phyloP scores from a whole-genome alignment of 306 rosid genomes.

The Vigna nakashimae region DNA sequence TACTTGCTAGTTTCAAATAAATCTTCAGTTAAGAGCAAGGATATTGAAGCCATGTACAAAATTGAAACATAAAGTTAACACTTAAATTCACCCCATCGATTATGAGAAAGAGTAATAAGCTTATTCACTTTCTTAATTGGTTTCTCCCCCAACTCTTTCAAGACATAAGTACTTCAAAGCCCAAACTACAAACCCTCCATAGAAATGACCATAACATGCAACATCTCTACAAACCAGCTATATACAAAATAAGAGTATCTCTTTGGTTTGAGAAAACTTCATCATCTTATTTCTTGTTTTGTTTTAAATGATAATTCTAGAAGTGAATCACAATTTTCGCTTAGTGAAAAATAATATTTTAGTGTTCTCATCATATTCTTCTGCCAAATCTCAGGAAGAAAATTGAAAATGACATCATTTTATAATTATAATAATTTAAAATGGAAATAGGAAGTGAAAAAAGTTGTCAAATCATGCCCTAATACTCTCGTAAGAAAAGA shows the following conservation, averaged over 20 bases:
- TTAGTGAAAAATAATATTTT: neutral
- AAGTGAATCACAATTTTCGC: neutral
- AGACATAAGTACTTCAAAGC: neutral
- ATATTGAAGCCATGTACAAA: neutral
- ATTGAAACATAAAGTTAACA: neutral
- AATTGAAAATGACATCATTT: neutral
- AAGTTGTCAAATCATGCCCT: neutral
- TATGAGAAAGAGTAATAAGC: neutral
- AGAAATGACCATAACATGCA: neutral
- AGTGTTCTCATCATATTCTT: neutral
- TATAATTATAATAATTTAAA: neutral
- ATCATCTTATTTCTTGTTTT: neutral
- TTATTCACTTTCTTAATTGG: neutral
- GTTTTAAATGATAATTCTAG: neutral
- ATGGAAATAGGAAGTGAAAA: neutral
- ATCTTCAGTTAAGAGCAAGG: neutral
- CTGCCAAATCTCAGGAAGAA: neutral
- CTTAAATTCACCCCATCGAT: neutral
- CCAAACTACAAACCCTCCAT: slow-evolving; percentile 8
- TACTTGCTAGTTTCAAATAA: neutral
- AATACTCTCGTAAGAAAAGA: neutral
- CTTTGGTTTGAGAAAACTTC: neutral
- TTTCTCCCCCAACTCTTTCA: neutral
- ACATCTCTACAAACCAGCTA: slow-evolving; percentile 5
- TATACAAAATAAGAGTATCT: neutral